Conservation (phyloP, 768 basidiomycete species). For the Pulveroboletus sp. region DNA sequence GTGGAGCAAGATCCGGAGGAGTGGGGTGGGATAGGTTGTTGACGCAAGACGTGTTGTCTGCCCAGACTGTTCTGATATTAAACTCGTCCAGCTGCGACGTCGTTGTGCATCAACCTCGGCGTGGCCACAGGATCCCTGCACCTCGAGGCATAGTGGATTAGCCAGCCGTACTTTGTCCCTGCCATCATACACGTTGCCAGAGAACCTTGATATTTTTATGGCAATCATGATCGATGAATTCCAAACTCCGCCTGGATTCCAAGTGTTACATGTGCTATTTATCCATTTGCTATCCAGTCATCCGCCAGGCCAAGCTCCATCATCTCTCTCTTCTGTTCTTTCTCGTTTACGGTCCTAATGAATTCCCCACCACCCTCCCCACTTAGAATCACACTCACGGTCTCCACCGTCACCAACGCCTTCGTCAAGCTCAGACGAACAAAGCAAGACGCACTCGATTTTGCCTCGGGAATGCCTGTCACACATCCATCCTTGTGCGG, state of each 20-base stretch:
- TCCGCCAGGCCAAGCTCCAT: not conserved
- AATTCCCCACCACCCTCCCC: constrained; percentile 21
- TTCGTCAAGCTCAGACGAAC: constrained; percentile 51
- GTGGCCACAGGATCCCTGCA: not conserved
- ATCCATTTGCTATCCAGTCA: not conserved
- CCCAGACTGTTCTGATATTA: too few species aligned
- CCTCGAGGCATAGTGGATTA: constrained; percentile 2
- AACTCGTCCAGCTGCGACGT: too few species aligned
- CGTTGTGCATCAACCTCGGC: too few species aligned
- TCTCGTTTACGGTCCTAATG: constrained; percentile 7
- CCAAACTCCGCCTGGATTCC: constrained; percentile 22
- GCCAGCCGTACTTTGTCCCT: not conserved
- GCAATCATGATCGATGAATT: not conserved
- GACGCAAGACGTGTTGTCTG: not conserved
- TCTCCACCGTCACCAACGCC: constrained; percentile 46
- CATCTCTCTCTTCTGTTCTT: not conserved
- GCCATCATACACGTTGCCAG: constrained; percentile 14
- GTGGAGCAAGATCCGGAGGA: constrained; percentile 32
- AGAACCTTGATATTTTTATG: too few species aligned
- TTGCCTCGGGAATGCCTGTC: constrained; percentile 35
- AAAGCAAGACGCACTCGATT: constrained; percentile 32
- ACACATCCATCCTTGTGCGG: constrained; percentile 35
- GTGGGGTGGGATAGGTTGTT: constrained; percentile 38
- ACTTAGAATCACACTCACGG: constrained; percentile 20
- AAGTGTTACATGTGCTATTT: not conserved